Evolutionary conservation across 1,284 basidiomycete genomes (phyloP), one percentile per base, ranked within the genome.

Genomic region (Puccinia triticina): DNA sequence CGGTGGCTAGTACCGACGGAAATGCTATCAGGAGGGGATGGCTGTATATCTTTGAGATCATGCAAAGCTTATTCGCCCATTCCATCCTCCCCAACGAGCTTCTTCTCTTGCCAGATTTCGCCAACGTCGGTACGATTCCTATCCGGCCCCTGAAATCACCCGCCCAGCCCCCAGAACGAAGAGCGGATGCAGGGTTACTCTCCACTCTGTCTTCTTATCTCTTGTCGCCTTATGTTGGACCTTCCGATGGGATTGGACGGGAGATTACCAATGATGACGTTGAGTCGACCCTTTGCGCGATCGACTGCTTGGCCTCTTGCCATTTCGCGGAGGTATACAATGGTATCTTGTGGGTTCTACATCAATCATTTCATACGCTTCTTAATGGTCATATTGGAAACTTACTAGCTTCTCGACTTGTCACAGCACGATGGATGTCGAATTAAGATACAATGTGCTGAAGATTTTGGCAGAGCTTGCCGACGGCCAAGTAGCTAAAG

Each of bases 1-100:
- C 96, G 83, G 98, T 99, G 79, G 94, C 97, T 23, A 98, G 98
- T 85, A 94, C 95, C 11, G 96, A 98, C 87, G 94, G 94, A n/a
- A 93, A 94, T 85, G 93, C 95, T 5, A 91, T 99, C 79, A 91
- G 95, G 53, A 93, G 95, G 86, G 95, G 96, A 23, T 99, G 97
- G 97, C 91, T 84, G 18, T 85, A 82, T 61, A 94, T 99, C 82
- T 98, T 99, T 85, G 96, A 98, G 87, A 98, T 99, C 91, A 95
- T 98, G 88, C 93, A 96, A 86, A 98, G 95, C 50, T 89, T 99
- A 34, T 99, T 99, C 88, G 88, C 96, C 64, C 93, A 98, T 86
- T 96, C 95, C 3, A 90, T 99, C 40, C 89, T 99, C 32, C 96
- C 95, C 0, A 90, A 89, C 5, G 90, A 91, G 77, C 93, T 99